Evolutionary conservation across 2,329 filamentous ascomycete species (phyloP), one percentile per base, ranked within the genome.

Genomic region (Talaromyces amestolkiae): DNA sequence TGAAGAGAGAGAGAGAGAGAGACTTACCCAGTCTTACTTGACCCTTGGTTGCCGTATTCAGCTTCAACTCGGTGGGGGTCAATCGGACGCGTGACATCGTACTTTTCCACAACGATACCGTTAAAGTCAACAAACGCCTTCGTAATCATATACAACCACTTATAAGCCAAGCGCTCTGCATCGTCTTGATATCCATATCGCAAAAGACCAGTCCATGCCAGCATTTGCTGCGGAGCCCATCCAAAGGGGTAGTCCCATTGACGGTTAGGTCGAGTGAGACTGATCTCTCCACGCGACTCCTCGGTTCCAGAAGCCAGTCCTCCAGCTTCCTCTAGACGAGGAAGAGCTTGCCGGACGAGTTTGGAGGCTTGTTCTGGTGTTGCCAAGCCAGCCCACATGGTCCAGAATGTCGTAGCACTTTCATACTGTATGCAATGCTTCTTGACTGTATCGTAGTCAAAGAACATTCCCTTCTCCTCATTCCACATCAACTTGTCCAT

Each of bases 191-290:
- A 98, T 63, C 93, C 93, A 75, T 98, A 99, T 19, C 93, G 89
- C 72, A 93, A 86, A 66, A 99, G 82, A 2, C 93, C 95, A 1
- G 92, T 93, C 95, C 95, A 99, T 0, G 95, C 94, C 49, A 99
- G 87, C 81, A 99, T 98, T 82, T 99, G 95, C 82, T 99, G 95
- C 37, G 95, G 95, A 64, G 95, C 95, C 95, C 95, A 99, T 66
- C 95, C 95, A 75, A 95, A 98, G 0, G 95, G 95, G 76, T 93
- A 98, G 77, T 99, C 95, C 95, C 95, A 99, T 77, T 99, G 95
- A 71, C 95, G 88, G 77, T 97, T 98, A 8, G 95, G 95, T 58
- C 94, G 86, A 71, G 93, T 87, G 45, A 97, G 79, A 13, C 91
- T 89, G 67, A 97, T 83, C 37, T 84, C 82, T 47, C 95, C 95